Evolutionary conservation across 768 basidiomycete species (phyloP), one percentile per base, ranked within the genome.

Genomic region (Dioszegia hungarica): DNA sequence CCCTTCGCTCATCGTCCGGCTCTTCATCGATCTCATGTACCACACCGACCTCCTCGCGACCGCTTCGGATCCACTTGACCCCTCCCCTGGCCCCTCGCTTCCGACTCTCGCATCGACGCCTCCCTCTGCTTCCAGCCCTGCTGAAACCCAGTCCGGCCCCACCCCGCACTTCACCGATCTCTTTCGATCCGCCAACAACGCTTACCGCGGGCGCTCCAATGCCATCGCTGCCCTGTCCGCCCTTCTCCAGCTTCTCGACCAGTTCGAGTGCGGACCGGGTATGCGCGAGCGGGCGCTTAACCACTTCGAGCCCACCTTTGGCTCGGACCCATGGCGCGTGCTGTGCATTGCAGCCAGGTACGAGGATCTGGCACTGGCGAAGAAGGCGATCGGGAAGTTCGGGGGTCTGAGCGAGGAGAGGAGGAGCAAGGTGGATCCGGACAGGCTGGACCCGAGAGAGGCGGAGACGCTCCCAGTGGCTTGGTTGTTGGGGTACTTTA

Each of bases 1-100:
- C 49, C 20, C 49, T 27, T 51, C 49, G 17, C 34, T 51, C 36
- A 25, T 51, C 5, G 20, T 51, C 24, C 29, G 49, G 1, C 49
- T 51, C 1, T 51, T 51, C 37, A 22, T 51, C 17, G 49, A 51
- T 20, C 49, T 51, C 17, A 27, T 39, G 25, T 38, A 51, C 22
- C 36, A 38, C 25, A 22, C 20, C 25, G 20, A 15, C 8, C 34
- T 51, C 19, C 49, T 51, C n/a, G 8, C 29, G 17, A 25, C 34
- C 22, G 4, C 27, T 15, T 3, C 34, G 8, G 22, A 51, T 4
- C 5, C 24, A 4, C 49, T n/a, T 12, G 19, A 10, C n/a, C 47
- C 24, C 4, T 8, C 24, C 20, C 47, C 47, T 36, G n/a, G 3
- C 15, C 47, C 47, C 5, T 5, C 49, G 19, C 3, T 14, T 6